Evolutionary conservation across 208 protist genomes (phyloP).

Genomic region (Trypanosoma theileri): DNA sequence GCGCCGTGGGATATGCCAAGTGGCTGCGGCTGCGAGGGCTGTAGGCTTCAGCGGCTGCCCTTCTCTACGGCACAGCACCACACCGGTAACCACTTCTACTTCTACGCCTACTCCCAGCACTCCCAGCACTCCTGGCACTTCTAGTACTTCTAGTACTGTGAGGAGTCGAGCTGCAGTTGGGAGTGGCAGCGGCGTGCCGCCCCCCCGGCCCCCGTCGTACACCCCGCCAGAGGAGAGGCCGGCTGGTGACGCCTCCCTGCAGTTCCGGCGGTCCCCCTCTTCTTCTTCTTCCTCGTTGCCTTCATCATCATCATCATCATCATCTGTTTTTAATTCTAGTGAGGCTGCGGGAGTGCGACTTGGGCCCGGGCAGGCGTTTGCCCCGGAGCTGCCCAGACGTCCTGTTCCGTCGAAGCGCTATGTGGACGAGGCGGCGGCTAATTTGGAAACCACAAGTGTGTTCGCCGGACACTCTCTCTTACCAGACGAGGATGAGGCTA

Average conservation of each 20-base stretch:
- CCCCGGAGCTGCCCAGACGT: slow-evolving; percentile 41
- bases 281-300: slow-evolving; percentile 44
- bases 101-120: no score
- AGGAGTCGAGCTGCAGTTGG: slow-evolving; percentile 12
- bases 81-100: no score
- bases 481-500: background rate
- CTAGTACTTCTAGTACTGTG: background rate
- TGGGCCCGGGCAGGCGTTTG: slow-evolving; percentile 36
- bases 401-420: slow-evolving; percentile 26
- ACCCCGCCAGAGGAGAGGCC: slow-evolving; percentile 59
- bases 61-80: background rate
- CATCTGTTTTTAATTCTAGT: background rate
- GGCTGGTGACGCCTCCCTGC: slow-evolving; percentile 1
- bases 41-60: background rate
- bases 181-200: no score
- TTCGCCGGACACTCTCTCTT: slow-evolving; percentile 64
- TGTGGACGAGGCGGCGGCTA: slow-evolving; percentile 52
- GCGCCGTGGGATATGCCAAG: slow-evolving; percentile 15
- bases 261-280: slow-evolving; percentile 64
- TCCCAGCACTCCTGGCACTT: no score
- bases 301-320: no score
- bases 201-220: slow-evolving; percentile 69
- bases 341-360: background rate
- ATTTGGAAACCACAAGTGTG: slow-evolving; percentile 70
- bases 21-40: background rate